phyloP scores from a whole-genome alignment of 208 protist species.

The Kentomonas sorsogonicus region DNA sequence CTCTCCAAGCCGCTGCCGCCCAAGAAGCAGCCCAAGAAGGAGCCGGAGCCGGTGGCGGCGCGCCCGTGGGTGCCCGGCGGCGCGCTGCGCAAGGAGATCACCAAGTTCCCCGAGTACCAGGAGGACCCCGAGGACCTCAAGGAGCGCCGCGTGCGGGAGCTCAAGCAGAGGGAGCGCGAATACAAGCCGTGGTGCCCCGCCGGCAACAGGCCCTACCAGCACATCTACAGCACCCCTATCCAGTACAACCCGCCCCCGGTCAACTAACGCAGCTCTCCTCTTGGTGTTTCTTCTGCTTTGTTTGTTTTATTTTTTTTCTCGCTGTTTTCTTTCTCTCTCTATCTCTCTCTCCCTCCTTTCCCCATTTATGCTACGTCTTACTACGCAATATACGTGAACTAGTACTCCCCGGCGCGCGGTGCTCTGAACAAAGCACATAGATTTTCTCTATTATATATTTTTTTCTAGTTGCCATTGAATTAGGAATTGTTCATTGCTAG shows the following conservation, averaged over 20 bases:
- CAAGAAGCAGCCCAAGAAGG: slow-evolving; percentile 26
- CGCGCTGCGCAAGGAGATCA: slow-evolving; percentile 59
- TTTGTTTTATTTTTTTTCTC: slow-evolving; percentile 10
- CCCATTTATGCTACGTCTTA: too few relatives aligned
- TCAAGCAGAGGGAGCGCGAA: slow-evolving; percentile 45
- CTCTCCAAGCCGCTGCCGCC: slow-evolving; percentile 70
- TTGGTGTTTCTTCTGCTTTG: slow-evolving; percentile 13
- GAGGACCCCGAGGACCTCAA: slow-evolving; percentile 88
- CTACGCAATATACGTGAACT: too few relatives aligned
- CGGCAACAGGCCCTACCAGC: slow-evolving; percentile 67
- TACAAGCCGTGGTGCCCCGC: slow-evolving; percentile 74
- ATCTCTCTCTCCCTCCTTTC: too few relatives aligned
- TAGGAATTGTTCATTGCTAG: too few relatives aligned
- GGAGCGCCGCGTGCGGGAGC: slow-evolving; percentile 58
- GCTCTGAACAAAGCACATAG: too few relatives aligned
- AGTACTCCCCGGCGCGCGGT: too few relatives aligned
- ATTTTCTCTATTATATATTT: not conserved
- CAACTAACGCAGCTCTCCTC: slow-evolving; percentile 1
- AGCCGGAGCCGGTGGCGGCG: slow-evolving; percentile 16
- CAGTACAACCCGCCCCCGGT: slow-evolving; percentile 63
- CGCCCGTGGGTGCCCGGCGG: slow-evolving; percentile 74
- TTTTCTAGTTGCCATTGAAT: too few relatives aligned
- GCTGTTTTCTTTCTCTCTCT: slow-evolving; percentile 11
- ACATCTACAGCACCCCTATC: slow-evolving; percentile 76
- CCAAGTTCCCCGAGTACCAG: slow-evolving; percentile 76